Percentiles rank a stretch among this genome's conserved stretches.
Evolutionary conservation across 352 stramenopile genomes (phyloP).

Genomic region (Globisporangium okanoganense): DNA sequence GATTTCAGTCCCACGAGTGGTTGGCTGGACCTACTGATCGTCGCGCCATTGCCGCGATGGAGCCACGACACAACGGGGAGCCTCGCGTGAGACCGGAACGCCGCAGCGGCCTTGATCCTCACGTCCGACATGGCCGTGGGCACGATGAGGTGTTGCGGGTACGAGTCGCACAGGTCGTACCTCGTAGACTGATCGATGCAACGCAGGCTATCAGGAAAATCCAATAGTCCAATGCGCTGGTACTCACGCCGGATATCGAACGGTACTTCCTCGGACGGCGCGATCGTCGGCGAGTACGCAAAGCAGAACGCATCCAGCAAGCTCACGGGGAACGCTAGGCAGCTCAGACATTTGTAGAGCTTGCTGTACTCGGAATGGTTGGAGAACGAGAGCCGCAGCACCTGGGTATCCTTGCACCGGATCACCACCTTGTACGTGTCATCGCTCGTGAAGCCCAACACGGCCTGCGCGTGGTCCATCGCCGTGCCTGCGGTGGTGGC

Average conservation of each 20-base stretch:
- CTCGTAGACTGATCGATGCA: constrained; percentile 73
- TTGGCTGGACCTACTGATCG: constrained; percentile 80
- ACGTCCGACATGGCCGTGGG: constrained; percentile 90
- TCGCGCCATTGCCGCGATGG: constrained; percentile 65
- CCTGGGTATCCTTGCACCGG: constrained; percentile 76
- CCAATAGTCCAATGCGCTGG: constrained; percentile 67
- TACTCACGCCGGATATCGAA: constrained; percentile 84
- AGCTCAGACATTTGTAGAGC: constrained; percentile 72
- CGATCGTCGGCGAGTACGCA: constrained; percentile 58
- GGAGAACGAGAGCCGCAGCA: constrained; percentile 62
- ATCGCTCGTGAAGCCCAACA: constrained; percentile 48
- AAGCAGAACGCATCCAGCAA: constrained; percentile 85
- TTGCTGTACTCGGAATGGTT: constrained; percentile 73
- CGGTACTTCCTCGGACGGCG: constrained; percentile 68
- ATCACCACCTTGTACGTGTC: constrained; percentile 68
- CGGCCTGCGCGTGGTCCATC: constrained; percentile 59
- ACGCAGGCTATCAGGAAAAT: constrained; percentile 51
- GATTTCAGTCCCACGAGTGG: constrained; percentile 80
- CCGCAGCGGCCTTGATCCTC: constrained; percentile 66
- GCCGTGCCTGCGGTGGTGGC: constrained; percentile 18
- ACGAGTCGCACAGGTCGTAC: constrained; percentile 92
- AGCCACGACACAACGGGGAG: constrained; percentile 78
- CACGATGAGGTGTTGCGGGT: constrained; percentile 93
- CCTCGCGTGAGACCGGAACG: constrained; percentile 67
- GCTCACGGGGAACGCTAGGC: constrained; percentile 64